These are phyloP conservation scores for Rhizopus microsporus DNA, from an alignment of 371 early-diverging fungal species.

Conservation along the genomic window DNA sequence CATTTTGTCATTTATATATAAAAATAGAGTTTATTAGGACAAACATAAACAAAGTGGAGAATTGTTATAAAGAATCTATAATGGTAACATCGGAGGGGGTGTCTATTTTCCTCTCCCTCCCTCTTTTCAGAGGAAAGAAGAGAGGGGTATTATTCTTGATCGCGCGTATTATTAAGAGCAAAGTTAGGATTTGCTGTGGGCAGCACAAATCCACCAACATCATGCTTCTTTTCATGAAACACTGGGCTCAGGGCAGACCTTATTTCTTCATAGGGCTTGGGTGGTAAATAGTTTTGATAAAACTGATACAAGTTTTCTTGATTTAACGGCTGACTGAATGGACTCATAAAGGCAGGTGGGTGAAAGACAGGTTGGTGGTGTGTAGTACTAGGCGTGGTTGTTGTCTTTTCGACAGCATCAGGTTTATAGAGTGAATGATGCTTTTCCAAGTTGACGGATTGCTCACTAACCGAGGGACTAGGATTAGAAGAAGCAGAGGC, in stretches of 20 bases:
- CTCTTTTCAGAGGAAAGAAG: too few species aligned
- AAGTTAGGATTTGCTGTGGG: slow-evolving; percentile 24
- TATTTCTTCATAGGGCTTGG: slow-evolving; percentile 45
- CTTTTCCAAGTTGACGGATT: slow-evolving; percentile 6
- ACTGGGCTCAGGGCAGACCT: slow-evolving; percentile 20
- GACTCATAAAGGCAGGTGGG: slow-evolving; percentile 4
- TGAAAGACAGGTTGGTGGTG: background rate
- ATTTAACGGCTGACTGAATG: slow-evolving; percentile 8
- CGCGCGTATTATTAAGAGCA: background rate
- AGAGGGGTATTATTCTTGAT: background rate
- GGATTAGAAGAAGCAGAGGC: background rate
- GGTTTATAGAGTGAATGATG: slow-evolving; percentile 28
- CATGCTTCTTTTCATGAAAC: slow-evolving; percentile 14
- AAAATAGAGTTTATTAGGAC: too few species aligned
- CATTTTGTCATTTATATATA: too few species aligned
- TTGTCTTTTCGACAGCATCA: slow-evolving; percentile 13
- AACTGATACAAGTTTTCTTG: slow-evolving; percentile 46
- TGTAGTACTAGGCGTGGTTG: background rate
- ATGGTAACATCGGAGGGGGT: too few species aligned
- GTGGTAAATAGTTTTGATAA: slow-evolving; percentile 41
- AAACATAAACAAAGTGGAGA: too few species aligned
- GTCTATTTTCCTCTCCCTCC: too few species aligned
- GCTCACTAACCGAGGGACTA: background rate
- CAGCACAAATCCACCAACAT: slow-evolving; percentile 24
- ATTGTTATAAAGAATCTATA: too few species aligned